phyloP scores from a whole-genome alignment of 2,329 filamentous ascomycete genomes.

The Teratosphaeria gauchensis region DNA sequence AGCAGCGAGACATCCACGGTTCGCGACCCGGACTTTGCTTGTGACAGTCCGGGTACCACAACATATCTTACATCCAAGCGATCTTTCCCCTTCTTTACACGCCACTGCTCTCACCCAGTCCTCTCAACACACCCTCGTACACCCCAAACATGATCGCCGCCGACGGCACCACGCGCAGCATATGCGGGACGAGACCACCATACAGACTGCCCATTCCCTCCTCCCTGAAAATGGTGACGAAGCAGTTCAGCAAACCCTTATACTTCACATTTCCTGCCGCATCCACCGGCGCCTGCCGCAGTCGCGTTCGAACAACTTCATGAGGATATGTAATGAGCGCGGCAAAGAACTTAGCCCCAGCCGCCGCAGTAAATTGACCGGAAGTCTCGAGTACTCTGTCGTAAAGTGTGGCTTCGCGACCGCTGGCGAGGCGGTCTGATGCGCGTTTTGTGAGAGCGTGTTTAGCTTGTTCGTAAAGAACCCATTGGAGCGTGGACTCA shows the following conservation, averaged over 20 bases:
- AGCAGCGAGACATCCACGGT: too few species aligned
- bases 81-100: too few species aligned
- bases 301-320: slow-evolving; percentile 75
- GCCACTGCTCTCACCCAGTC: slow-evolving; percentile 36
- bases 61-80: not conserved
- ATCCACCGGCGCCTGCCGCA: slow-evolving; percentile 69
- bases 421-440: slow-evolving; percentile 43
- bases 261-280: slow-evolving; percentile 58
- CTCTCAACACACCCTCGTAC: slow-evolving; percentile 48
- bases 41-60: too few species aligned
- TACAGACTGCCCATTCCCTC: slow-evolving; percentile 81
- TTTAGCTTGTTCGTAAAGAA: slow-evolving; percentile 91
- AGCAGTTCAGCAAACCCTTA: slow-evolving; percentile 79
- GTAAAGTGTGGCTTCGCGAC: slow-evolving; percentile 57
- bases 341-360: slow-evolving; percentile 75
- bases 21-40: too few species aligned
- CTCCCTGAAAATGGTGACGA: slow-evolving; percentile 76
- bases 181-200: slow-evolving; percentile 81
- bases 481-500: slow-evolving; percentile 87
- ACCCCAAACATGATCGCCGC: slow-evolving; percentile 96
- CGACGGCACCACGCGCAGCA: slow-evolving; percentile 82
- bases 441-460: slow-evolving; percentile 57
- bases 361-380: slow-evolving; percentile 69
- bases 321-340: slow-evolving; percentile 84
- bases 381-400: slow-evolving; percentile 69